These are phyloP conservation scores for Crucihimalaya himalaica DNA, from an alignment of 345 rosid species.

Conservation along the genomic window DNA sequence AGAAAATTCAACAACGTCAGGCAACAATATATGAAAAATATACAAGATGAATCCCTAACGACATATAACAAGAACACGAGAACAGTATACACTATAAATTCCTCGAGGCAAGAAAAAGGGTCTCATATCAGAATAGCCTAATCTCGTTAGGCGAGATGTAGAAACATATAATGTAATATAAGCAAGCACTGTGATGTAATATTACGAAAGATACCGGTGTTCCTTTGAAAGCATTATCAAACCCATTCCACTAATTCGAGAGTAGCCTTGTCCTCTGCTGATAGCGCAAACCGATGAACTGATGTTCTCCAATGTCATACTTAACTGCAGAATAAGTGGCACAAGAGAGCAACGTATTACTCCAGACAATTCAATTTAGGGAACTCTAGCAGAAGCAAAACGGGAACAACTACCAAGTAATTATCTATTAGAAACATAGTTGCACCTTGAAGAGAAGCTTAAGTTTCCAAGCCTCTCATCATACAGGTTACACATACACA, in stretches of 20 bases:
- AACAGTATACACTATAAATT: constrained; percentile 10
- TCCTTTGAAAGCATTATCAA: constrained; percentile 70
- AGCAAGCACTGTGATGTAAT: constrained; percentile 26
- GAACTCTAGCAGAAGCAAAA: constrained; percentile 11
- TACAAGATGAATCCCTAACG: constrained; percentile 11
- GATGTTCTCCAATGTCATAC: constrained; percentile 95
- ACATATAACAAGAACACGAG: constrained; percentile 2
- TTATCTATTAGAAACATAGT: constrained; percentile 4
- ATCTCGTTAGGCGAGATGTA: constrained; percentile 4
- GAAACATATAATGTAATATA: constrained; percentile 4
- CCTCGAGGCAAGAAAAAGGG: constrained; percentile 16
- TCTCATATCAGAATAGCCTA: constrained; percentile 7
- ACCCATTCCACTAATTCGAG: constrained; percentile 98
- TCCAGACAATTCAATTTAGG: neutral
- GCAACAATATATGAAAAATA: constrained; percentile 7
- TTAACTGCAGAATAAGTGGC: constrained; percentile 54
- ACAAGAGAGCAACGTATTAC: constrained; percentile 8
- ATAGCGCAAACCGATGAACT: constrained; percentile 82
- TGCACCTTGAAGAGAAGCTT: constrained; percentile 8
- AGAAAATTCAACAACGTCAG: neutral
- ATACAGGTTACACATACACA: constrained; percentile 10
- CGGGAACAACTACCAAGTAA: constrained; percentile 12
- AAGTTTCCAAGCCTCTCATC: constrained; percentile 9
- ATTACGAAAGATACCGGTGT: constrained; percentile 58
- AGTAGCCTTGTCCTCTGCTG: constrained; percentile 96